Evolutionary conservation across 2,329 filamentous ascomycete species (phyloP), one percentile per base, ranked within the genome.

Genomic region (Alternaria alternata): DNA sequence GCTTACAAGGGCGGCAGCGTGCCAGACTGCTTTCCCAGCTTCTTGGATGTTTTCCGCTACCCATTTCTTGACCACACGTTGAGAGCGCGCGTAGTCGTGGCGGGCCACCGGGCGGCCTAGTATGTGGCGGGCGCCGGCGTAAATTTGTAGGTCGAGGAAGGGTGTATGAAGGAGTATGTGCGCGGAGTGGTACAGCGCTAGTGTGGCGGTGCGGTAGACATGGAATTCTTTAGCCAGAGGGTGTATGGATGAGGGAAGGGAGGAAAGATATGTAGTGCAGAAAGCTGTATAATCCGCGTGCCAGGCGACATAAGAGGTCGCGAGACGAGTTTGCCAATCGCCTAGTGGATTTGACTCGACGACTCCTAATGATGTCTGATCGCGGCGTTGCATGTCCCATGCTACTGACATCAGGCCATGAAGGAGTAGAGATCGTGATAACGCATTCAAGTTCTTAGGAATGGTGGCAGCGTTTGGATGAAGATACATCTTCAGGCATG

Each of bases 371-470:
- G 85, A 84, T 0, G 87, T 89, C 66, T 89, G 87, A 56, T 89
- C 87, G 7, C 87, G 80, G 1, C 87, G 80, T 51, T 86, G 84
- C 78, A 89, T 84, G 59, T 89, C 87, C 81, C 87, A 88, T 2
- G 83, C 83, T 3, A 89, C 81, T 0, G 86, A 87, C 86, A 89
- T 88, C 1, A 89, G 74, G 0, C 87, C 87, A 48, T 89, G 87
- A 0, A 89, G 77, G 1, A 89, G 73, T 1, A 89, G 75, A 0
- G 86, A 74, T 0, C 86, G 78, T 0, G 86, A 86, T 0, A 89
- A 68, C 0, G 80, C 80, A 59, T 87, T 87, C 0, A 88, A 78
- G 72, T 14, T 78, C 66, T 34, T 78, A 51, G 24, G 81, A 0
- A 73, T 61, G 3, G 51, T 47, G 8, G 71, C 57, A 3, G 67